phyloP scores from a whole-genome alignment of 768 basidiomycete genomes.

The Agrocybe praecox region DNA sequence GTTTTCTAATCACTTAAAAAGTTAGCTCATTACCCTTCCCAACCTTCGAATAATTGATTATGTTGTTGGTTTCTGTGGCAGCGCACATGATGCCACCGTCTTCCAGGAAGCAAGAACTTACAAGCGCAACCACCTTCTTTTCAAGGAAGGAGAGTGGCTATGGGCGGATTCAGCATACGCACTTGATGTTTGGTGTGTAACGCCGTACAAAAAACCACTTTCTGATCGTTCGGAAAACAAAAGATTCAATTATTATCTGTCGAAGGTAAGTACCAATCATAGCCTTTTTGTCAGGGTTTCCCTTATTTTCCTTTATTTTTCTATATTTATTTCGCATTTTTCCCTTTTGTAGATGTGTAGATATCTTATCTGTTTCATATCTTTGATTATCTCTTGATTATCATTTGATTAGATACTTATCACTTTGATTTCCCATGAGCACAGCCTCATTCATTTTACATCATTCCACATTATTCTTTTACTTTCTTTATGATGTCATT shows the following conservation, averaged over 20 bases:
- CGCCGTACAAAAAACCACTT: slow-evolving; percentile 32
- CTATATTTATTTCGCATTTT: no score
- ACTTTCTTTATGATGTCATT: no score
- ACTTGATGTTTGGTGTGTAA: slow-evolving; percentile 19
- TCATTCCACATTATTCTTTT: no score
- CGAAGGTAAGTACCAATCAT: slow-evolving; percentile 17
- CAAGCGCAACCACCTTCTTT: neutral
- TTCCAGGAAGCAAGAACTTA: slow-evolving; percentile 5
- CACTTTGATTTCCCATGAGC: no score
- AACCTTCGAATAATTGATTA: slow-evolving; percentile 31
- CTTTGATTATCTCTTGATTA: no score
- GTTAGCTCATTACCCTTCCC: slow-evolving; percentile 23
- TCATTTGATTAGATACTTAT: no score
- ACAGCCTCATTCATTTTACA: no score
- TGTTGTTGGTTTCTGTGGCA: slow-evolving; percentile 26
- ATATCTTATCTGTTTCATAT: no score
- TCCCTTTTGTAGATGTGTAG: no score
- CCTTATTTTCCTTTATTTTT: no score
- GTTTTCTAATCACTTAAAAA: slow-evolving; percentile 3
- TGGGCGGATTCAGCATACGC: slow-evolving; percentile 34
- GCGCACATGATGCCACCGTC: slow-evolving; percentile 27
- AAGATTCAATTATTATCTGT: slow-evolving; percentile 26
- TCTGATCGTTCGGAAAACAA: slow-evolving; percentile 21
- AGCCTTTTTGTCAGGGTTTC: no score
- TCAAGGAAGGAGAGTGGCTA: slow-evolving; percentile 8